Evolutionary conservation across 2,329 filamentous ascomycete species (phyloP).

Genomic region (Calcarisporium arbuscula): DNA sequence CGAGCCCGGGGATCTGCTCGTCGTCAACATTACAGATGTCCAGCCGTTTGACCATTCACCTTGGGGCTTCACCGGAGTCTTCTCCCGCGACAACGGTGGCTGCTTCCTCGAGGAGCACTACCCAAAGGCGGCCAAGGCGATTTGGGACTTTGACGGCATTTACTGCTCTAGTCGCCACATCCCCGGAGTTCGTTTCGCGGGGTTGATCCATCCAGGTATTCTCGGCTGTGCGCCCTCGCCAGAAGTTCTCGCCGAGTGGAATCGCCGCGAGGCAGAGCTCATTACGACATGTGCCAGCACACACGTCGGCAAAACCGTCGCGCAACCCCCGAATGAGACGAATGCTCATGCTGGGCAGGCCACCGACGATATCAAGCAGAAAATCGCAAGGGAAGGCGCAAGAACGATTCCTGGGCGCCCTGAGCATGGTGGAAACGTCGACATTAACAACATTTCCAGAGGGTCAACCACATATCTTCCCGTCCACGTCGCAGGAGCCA

Average conservation of each 20-base stretch:
- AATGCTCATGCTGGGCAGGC: conserved; percentile 69
- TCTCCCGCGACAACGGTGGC: conserved; percentile 74
- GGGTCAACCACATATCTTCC: conserved; percentile 82
- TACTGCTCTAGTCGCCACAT: conserved; percentile 82
- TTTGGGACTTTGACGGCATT: conserved; percentile 52
- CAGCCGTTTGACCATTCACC: conserved; percentile 80
- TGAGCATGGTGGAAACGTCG: conserved; percentile 80
- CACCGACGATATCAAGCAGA: conserved; percentile 50
- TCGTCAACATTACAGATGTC: conserved; percentile 89
- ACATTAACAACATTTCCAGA: conserved; percentile 79
- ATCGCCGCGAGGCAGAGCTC: conserved; percentile 72
- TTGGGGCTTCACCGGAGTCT: conserved; percentile 87
- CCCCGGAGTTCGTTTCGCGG: conserved; percentile 79
- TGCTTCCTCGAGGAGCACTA: conserved; percentile 87
- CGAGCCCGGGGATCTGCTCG: conserved; percentile 74
- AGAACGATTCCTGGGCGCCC: conserved; percentile 79
- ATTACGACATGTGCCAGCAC: conserved; percentile 51
- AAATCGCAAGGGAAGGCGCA: conserved; percentile 71
- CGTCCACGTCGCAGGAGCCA: conserved; percentile 78
- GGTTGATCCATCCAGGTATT: conserved; percentile 87
- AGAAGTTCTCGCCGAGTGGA: conserved; percentile 76
- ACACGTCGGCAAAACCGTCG: conserved; percentile 64
- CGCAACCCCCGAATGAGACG: conserved; percentile 65
- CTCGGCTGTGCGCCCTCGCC: conserved; percentile 80
- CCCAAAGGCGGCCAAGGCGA: conserved; percentile 64